Conservation (phyloP, 2,329 filamentous ascomycete genomes). For the Aspergillus felis region DNA sequence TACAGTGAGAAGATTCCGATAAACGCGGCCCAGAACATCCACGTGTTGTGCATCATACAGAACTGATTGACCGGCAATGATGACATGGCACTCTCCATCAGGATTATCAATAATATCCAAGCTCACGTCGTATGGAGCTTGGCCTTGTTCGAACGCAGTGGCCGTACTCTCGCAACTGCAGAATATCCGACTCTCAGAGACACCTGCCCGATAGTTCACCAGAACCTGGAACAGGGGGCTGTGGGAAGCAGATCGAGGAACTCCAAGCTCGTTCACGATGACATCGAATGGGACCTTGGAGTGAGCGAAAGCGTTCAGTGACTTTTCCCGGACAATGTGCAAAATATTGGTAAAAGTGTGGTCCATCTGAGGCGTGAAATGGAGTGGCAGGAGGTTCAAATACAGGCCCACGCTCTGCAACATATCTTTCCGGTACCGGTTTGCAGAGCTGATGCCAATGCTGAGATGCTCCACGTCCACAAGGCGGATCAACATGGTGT, state of each 20-base stretch:
- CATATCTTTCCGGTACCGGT: slow-evolving; percentile 29
- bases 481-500: slow-evolving; percentile 34
- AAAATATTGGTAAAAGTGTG: slow-evolving; percentile 32
- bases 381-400: slow-evolving; percentile 48
- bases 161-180: slow-evolving; percentile 14
- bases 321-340: slow-evolving; percentile 17
- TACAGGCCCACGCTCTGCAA: slow-evolving; percentile 43
- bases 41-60: neutral
- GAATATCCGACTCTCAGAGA: slow-evolving; percentile 24
- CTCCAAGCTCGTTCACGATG: slow-evolving; percentile 43
- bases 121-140: slow-evolving; percentile 29
- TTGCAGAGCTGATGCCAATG: slow-evolving; percentile 49
- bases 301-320: slow-evolving; percentile 39
- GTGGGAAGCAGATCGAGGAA: slow-evolving; percentile 36
- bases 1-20: neutral
- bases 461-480: slow-evolving; percentile 35
- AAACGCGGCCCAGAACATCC: neutral
- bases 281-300: slow-evolving; percentile 49
- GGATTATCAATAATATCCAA: slow-evolving; percentile 38
- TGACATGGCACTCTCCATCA: neutral
- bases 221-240: slow-evolving; percentile 51
- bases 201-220: slow-evolving; percentile 44
- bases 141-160: slow-evolving; percentile 14
- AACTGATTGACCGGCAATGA: neutral
- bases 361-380: slow-evolving; percentile 23